Evolutionary conservation across 1,284 basidiomycete species (phyloP).

Genomic region (Cutaneotrichosporon daszewskae): DNA sequence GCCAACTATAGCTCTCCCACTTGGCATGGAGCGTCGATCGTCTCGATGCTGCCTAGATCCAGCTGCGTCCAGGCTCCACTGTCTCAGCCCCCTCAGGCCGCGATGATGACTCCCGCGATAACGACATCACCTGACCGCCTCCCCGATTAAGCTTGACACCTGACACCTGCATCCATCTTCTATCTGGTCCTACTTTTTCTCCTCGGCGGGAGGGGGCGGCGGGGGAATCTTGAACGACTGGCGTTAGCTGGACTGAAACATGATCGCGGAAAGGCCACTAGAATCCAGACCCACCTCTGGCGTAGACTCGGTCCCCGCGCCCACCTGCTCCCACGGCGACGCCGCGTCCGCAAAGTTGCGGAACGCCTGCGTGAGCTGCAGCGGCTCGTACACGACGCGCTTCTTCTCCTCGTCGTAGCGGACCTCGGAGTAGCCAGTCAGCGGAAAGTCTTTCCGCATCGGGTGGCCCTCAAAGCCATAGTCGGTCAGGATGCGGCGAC

Average conservation of each 20-base stretch:
- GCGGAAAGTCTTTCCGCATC: conserved; percentile 93
- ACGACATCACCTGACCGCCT: too few species aligned
- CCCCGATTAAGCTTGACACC: too few species aligned
- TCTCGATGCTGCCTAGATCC: not conserved
- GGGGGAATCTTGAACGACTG: conserved; percentile 48
- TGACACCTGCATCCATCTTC: not conserved
- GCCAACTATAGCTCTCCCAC: not conserved
- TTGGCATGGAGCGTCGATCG: not conserved
- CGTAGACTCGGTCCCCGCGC: conserved; percentile 57
- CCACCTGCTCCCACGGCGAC: conserved; percentile 97
- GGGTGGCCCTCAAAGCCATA: conserved; percentile 99
- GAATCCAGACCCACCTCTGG: conserved; percentile 26
- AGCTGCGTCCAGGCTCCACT: not conserved
- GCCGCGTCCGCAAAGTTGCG: conserved; percentile 84
- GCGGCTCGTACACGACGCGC: conserved; percentile 94
- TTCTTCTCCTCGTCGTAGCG: conserved; percentile 98
- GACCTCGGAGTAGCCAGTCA: conserved; percentile 95
- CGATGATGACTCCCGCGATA: not conserved
- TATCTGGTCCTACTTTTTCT: conserved; percentile 27
- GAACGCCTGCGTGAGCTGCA: conserved; percentile 97
- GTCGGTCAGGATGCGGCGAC: conserved; percentile 93
- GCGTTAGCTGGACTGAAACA: not conserved
- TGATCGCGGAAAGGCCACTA: not conserved
- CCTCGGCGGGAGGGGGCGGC: conserved; percentile 44
- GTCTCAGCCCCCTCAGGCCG: not conserved